Evolutionary conservation across 2,329 filamentous ascomycete species (phyloP).

Genomic region (Helicocarpus griseus): DNA sequence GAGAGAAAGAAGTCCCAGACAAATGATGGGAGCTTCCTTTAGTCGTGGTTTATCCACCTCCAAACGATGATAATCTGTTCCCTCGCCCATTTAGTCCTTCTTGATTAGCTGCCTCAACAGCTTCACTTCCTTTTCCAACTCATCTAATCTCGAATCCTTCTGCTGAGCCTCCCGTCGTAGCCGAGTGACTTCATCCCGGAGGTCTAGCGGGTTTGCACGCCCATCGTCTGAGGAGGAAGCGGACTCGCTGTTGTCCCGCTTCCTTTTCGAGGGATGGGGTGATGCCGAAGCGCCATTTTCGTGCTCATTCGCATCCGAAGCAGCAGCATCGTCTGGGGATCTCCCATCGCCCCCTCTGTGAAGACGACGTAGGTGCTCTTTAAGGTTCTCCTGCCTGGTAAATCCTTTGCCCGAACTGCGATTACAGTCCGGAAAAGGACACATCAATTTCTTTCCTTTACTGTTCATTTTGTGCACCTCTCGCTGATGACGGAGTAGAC

Average conservation of each 20-base stretch:
- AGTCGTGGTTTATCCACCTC: not conserved
- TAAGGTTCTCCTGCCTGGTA: slow-evolving; percentile 84
- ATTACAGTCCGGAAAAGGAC: slow-evolving; percentile 79
- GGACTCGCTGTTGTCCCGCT: slow-evolving; percentile 22
- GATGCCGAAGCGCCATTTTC: not conserved
- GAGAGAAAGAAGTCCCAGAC: not conserved
- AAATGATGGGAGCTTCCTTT: not conserved
- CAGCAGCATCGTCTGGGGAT: not conserved
- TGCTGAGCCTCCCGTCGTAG: slow-evolving; percentile 57
- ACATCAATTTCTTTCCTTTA: slow-evolving; percentile 80
- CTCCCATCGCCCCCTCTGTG: slow-evolving; percentile 46
- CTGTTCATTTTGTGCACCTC: slow-evolving; percentile 90
- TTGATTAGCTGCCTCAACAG: slow-evolving; percentile 8
- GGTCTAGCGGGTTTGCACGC: slow-evolving; percentile 27
- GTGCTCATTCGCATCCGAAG: not conserved
- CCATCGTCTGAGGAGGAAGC: slow-evolving; percentile 20
- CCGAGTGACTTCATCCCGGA: slow-evolving; percentile 58
- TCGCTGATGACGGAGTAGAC: slow-evolving; percentile 77
- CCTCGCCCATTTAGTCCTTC: not conserved
- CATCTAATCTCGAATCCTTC: slow-evolving; percentile 35
- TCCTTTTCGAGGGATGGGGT: slow-evolving; percentile 1
- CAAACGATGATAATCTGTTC: not conserved
- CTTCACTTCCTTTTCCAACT: slow-evolving; percentile 23
- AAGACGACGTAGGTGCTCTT: slow-evolving; percentile 86
- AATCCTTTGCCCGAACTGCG: slow-evolving; percentile 82